These are phyloP conservation scores for Ogataea ganodermae DNA, from an alignment of 805 yeast genomes.

Conservation along the genomic window DNA sequence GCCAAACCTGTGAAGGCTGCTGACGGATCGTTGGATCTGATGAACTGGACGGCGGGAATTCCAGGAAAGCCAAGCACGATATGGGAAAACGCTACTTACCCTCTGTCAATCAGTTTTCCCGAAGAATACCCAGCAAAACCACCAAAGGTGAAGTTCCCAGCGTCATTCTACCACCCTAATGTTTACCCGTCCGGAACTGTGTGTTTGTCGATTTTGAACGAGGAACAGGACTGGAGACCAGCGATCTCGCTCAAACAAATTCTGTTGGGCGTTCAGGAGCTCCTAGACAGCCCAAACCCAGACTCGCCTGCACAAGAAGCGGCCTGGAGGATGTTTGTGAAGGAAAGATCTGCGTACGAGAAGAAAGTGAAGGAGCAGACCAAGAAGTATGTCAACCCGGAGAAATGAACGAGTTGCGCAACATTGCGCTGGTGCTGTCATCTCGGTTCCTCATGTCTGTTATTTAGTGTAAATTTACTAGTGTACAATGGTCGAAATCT, in stretches of 20 bases:
- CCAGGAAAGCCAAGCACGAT: conserved; percentile 88
- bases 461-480: conserved; percentile 4
- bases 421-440: no score
- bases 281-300: conserved; percentile 87
- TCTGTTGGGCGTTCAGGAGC: conserved; percentile 87
- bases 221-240: conserved; percentile 97
- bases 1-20: conserved; percentile 83
- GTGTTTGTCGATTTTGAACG: conserved; percentile 89
- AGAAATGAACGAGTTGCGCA: conserved; percentile 11
- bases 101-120: conserved; percentile 79
- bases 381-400: conserved; percentile 55
- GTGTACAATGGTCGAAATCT: conserved; percentile 3
- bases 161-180: conserved; percentile 93
- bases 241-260: conserved; percentile 90
- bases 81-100: conserved; percentile 92
- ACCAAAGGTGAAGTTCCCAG: conserved; percentile 88
- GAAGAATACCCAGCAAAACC: conserved; percentile 96
- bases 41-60: conserved; percentile 91
- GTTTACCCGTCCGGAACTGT: conserved; percentile 97
- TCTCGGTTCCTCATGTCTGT: background rate
- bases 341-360: conserved; percentile 69
- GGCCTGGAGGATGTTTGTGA: conserved; percentile 85
- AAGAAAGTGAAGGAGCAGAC: conserved; percentile 82
- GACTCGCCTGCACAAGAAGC: conserved; percentile 97
- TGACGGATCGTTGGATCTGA: conserved; percentile 84